phyloP scores from a whole-genome alignment of 192 early-diverging fungal species.

The Mortierella claussenii region DNA sequence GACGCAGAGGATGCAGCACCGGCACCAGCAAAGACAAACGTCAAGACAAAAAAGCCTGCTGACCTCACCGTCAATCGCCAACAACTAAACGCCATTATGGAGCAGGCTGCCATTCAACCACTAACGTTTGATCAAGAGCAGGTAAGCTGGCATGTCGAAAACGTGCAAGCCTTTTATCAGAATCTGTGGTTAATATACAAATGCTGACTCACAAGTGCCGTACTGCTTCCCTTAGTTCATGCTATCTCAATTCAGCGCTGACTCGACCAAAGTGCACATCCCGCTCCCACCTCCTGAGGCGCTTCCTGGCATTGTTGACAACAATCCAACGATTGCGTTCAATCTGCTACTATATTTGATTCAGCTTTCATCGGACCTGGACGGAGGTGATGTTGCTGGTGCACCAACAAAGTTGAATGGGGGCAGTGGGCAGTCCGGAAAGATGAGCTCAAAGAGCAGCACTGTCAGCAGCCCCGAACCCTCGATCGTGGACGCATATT shows the following conservation, averaged over 20 bases:
- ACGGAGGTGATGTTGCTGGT: neutral
- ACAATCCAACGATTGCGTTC: slow-evolving; percentile 48
- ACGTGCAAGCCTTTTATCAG: no score
- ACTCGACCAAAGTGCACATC: slow-evolving; percentile 38
- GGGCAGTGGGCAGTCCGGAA: slow-evolving; percentile 9
- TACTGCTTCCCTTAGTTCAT: slow-evolving; percentile 18
- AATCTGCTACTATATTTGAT: slow-evolving; percentile 46
- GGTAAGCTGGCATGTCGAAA: no score
- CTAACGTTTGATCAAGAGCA: slow-evolving; percentile 48
- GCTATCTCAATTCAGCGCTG: slow-evolving; percentile 33
- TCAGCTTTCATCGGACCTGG: slow-evolving; percentile 40
- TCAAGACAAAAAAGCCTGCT: slow-evolving; percentile 13
- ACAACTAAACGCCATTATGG: slow-evolving; percentile 44
- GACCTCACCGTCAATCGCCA: slow-evolving; percentile 27
- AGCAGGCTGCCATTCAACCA: slow-evolving; percentile 38
- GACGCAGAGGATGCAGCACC: slow-evolving; percentile 37
- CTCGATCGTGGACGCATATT: slow-evolving; percentile 37
- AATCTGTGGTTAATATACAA: no score
- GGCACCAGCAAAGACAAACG: slow-evolving; percentile 9
- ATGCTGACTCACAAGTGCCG: no score
- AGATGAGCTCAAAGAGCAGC: slow-evolving; percentile 8
- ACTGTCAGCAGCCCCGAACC: slow-evolving; percentile 21
- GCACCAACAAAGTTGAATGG: slow-evolving; percentile 11
- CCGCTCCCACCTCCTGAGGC: slow-evolving; percentile 39
- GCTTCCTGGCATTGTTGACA: slow-evolving; percentile 43